Base-by-base conservation (phyloP, 192 early-diverging fungal species). In the Entophlyctis luteolus region DNA sequence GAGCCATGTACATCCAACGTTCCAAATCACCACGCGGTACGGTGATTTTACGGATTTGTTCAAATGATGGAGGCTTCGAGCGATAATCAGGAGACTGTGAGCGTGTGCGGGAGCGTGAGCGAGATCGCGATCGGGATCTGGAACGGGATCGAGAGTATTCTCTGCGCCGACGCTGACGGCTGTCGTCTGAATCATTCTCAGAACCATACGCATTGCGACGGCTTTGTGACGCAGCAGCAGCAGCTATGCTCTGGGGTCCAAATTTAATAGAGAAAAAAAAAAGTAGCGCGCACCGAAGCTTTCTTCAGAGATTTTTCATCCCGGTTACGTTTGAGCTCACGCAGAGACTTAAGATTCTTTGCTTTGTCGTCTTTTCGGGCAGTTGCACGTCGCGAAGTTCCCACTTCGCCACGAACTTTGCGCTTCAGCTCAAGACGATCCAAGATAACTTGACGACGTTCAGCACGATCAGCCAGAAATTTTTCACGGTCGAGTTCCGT, bases 401-500 rank as follows among this genome's bases (percentile, higher is more conserved):
- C 16, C 22, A 25, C 16, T 22, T 20, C 52, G 52, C n/a, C 52
- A 16, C 58, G 58, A 16, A 60, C 58, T 60, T 60, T 60, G 6
- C 58, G 8, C 38, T 60, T 60, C 1, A 60, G 25, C 32, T 60
- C 58, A 28, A 60, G 27, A 46, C 58, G 39, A 28, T 60, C 58
- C 38, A 60, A 45, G 20, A 60, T 32, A 20, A 45, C 58, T 10
- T 60, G 58, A 5, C 58, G 34, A 5, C 39, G 79, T 55, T 92
- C 89, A 25, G 86, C 82, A 29, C 91, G 84, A 48, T 92, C 91
- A 6, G 83, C 75, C 35, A 92, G 77, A 74, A 90, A 90, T 31
- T 77, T 79, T 68, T 92, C 90, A 54, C 90, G 80, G 48, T 90
- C 88, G 20, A 92, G 78, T 71, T 89, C 90, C 8, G 79, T 74